Evolutionary conservation across 176 grass and related monocot species (phyloP).

Genomic region (Olyra latifolia): DNA sequence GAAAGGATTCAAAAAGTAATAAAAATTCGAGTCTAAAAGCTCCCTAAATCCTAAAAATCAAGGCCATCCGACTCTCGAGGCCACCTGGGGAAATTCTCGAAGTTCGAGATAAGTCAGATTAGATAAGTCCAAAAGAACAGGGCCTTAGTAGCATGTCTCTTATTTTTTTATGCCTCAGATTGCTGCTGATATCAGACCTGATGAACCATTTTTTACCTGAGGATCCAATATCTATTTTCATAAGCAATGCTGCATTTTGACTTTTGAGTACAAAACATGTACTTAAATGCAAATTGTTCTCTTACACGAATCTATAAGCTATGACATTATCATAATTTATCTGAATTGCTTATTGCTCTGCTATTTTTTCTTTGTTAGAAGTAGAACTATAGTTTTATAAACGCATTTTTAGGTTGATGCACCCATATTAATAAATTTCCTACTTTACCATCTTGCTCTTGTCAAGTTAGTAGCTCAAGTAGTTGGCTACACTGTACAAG

Average conservation of each 20-base stretch:
- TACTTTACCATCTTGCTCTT: background rate
- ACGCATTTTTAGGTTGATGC: conserved; percentile 20
- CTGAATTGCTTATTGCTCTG: background rate
- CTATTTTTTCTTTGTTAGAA: conserved; percentile 1
- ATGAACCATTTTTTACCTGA: background rate
- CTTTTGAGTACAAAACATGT: background rate
- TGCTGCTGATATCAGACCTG: background rate
- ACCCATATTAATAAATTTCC: background rate
- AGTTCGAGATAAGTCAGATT: too few species aligned
- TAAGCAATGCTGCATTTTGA: background rate
- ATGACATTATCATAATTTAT: conserved; percentile 1
- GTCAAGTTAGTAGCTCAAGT: background rate
- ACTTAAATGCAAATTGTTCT: conserved; percentile 8
- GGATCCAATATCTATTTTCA: conserved; percentile 1
- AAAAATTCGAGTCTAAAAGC: too few species aligned
- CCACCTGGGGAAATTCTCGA: too few species aligned
- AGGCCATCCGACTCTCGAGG: too few species aligned
- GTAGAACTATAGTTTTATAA: background rate
- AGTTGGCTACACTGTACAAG: background rate
- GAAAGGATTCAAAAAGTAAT: too few species aligned
- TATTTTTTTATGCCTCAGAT: background rate
- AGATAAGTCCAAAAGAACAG: too few species aligned
- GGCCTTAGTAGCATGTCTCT: background rate
- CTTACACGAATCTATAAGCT: conserved; percentile 11
- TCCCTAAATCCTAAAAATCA: too few species aligned